Base-by-base conservation (phyloP, 495 filamentous ascomycete genomes). In the Massariosphaeria phaeospora region DNA sequence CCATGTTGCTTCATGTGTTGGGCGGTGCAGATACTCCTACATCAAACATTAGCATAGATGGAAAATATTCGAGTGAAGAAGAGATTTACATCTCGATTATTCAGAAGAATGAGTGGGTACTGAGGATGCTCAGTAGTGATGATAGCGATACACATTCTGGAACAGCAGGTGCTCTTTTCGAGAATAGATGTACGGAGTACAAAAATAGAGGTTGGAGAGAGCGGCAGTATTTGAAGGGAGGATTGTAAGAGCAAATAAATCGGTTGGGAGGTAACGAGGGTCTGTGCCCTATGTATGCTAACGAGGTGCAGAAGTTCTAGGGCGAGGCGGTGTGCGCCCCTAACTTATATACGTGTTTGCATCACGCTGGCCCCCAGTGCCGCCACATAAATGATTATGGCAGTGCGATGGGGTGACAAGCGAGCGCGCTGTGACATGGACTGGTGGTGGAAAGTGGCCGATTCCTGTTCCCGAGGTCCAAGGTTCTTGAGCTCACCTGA, bases 61-160 rank as follows among this genome's bases (percentile, higher is more conserved):
- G 31, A 18, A n/a, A 47, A 18, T 34, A 30, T 24, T 45, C 18
- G 15, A 18, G 23, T 56, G 36, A 34, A 21, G 17, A 20, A 13
- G 41, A 20, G 38, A 54, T 69, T 59, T 73, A 84, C 91, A 82
- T 99, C 93, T 66, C 93, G 80, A 67, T 99, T 99, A 72, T 89
- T 84, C 67, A 96, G 75, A 43, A 95, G 75, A 62, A 99, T 89
- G 44, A 97, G 75, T 11, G 90, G 80, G 71, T 96, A 99, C 45
- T 80, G 72, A 8, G 94, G 94, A 68, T 99, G 93, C 27, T 86
- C 80, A 3, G 91, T 96, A 31, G 94, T 90, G 39, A 95, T 67
- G 25, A 97, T 75, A 39, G 85, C 85, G 70, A 98, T 97, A 69
- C 94, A 98, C 93, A 97, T 98, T 23, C 29, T 77, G 59, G 20